These are phyloP conservation scores for Saccharomyces jurei DNA, from an alignment of 805 yeast genomes.

Conservation along the genomic window DNA sequence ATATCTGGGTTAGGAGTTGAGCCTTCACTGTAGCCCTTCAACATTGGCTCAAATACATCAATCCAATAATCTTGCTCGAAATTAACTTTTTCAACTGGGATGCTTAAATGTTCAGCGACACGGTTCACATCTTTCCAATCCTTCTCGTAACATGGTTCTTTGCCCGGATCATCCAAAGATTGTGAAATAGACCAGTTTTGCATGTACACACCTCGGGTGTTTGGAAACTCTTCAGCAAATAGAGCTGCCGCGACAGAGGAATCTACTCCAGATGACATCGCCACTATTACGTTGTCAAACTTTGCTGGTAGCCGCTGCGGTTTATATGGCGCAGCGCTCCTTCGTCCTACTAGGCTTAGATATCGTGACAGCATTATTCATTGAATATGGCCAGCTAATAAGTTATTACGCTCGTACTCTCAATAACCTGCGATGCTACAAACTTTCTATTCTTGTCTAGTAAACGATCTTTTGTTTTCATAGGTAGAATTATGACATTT, in stretches of 20 bases:
- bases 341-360: neutral
- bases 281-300: conserved; percentile 63
- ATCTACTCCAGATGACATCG: conserved; percentile 97
- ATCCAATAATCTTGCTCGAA: conserved; percentile 91
- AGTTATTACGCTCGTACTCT: neutral
- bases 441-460: neutral
- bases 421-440: neutral
- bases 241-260: conserved; percentile 81
- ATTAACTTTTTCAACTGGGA: conserved; percentile 68
- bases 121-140: conserved; percentile 82
- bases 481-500: neutral
- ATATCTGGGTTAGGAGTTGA: conserved; percentile 93
- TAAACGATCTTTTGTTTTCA: neutral
- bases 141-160: conserved; percentile 58
- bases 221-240: conserved; percentile 43
- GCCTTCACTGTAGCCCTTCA: conserved; percentile 61
- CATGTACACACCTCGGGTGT: conserved; percentile 84
- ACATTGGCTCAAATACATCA: conserved; percentile 89
- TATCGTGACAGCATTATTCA: neutral
- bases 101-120: conserved; percentile 51
- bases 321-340: conserved; percentile 2
- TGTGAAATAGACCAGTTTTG: conserved; percentile 68
- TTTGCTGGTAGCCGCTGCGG: conserved; percentile 33
- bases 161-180: conserved; percentile 32
- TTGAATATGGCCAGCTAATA: neutral